Conservation (phyloP, 2,329 filamentous ascomycete species). For the Fusarium longipes region DNA sequence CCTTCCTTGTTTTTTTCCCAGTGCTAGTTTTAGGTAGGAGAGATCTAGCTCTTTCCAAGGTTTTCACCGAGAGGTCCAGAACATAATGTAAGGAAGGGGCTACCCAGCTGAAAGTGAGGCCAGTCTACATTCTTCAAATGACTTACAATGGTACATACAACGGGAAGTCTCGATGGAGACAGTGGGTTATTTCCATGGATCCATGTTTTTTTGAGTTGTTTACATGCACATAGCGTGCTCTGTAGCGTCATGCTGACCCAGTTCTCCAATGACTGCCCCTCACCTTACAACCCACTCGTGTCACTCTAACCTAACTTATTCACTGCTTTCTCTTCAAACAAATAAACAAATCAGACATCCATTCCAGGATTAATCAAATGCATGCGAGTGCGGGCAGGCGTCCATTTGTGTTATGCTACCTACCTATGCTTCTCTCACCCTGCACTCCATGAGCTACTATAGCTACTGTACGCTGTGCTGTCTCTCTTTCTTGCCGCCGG, state of each 20-base stretch:
- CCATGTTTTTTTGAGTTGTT: constrained; percentile 27
- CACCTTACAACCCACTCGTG: neutral
- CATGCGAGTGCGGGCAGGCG: constrained; percentile 26
- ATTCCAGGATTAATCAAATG: constrained; percentile 17
- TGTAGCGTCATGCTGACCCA: constrained; percentile 37
- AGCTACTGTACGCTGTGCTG: constrained; percentile 7
- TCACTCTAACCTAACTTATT: neutral
- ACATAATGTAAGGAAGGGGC: neutral
- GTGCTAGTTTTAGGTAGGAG: neutral
- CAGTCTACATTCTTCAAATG: constrained; percentile 4
- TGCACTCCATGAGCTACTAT: neutral
- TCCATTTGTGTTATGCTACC: constrained; percentile 1
- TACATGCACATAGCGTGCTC: constrained; percentile 6
- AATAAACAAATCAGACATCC: constrained; percentile 15
- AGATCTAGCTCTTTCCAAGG: neutral
- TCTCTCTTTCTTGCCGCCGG: constrained; percentile 36
- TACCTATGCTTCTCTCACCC: neutral
- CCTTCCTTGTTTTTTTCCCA: constrained; percentile 9
- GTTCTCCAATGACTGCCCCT: constrained; percentile 23
- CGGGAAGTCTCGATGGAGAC: neutral
- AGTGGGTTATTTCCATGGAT: constrained; percentile 4
- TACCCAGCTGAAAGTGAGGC: constrained; percentile 18
- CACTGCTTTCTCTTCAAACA: constrained; percentile 7
- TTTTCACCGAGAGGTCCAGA: constrained; percentile 1
- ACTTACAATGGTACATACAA: neutral